Conservation (phyloP, 352 stramenopile species). For the Pythium sp. region DNA sequence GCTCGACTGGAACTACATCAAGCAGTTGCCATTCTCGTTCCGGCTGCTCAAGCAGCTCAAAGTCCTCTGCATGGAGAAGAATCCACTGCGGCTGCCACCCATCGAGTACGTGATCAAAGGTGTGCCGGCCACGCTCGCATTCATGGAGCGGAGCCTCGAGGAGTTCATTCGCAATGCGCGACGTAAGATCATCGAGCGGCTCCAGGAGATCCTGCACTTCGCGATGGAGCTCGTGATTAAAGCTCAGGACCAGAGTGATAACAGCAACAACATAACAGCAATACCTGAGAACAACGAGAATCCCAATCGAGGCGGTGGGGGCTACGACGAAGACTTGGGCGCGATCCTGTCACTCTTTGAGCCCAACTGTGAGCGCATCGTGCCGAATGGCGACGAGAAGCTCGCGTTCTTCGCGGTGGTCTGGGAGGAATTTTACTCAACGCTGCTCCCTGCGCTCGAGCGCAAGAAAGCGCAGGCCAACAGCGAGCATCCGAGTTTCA, state of each 20-base stretch:
- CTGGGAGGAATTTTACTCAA: slow-evolving; percentile 50
- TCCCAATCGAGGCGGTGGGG: background rate
- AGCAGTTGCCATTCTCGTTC: slow-evolving; percentile 65
- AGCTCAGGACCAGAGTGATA: background rate
- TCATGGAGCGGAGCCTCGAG: slow-evolving; percentile 49
- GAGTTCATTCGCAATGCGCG: slow-evolving; percentile 45
- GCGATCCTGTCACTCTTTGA: slow-evolving; percentile 45
- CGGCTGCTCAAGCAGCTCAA: slow-evolving; percentile 31
- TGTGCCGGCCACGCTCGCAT: slow-evolving; percentile 41
- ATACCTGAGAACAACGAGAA: background rate
- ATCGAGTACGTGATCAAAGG: slow-evolving; percentile 47
- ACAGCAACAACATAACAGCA: background rate
- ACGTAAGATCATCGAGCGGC: slow-evolving; percentile 44
- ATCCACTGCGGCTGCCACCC: slow-evolving; percentile 47
- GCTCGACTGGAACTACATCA: slow-evolving; percentile 63
- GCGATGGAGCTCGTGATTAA: slow-evolving; percentile 22
- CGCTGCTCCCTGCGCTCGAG: slow-evolving; percentile 42
- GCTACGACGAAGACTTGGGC: slow-evolving; percentile 19
- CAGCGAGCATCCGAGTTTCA: slow-evolving; percentile 15
- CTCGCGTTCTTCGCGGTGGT: slow-evolving; percentile 57
- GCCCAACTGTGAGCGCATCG: slow-evolving; percentile 36
- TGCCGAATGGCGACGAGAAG: slow-evolving; percentile 29
- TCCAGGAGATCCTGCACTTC: slow-evolving; percentile 42
- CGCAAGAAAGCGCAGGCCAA: slow-evolving; percentile 17
- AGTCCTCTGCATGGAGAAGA: slow-evolving; percentile 58